phyloP scores from a whole-genome alignment of 805 yeast species.

The Schwanniomyces polymorphus region DNA sequence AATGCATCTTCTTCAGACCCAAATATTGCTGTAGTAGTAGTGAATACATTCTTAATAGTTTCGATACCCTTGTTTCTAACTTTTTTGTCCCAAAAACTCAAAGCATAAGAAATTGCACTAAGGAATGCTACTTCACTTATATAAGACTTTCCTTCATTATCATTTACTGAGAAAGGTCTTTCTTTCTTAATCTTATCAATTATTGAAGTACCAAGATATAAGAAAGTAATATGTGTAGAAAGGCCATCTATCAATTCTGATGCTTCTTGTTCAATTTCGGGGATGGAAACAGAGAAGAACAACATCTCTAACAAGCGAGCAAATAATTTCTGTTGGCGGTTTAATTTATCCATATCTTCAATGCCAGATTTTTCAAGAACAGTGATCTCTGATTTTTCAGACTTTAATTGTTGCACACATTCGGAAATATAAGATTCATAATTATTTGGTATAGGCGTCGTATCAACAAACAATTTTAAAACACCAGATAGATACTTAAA shows the following conservation, averaged over 20 bases:
- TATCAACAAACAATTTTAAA: conserved; percentile 65
- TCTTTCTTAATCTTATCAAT: conserved; percentile 65
- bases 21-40: conserved; percentile 63
- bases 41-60: conserved; percentile 61
- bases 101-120: conserved; percentile 74
- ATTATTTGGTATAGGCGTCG: conserved; percentile 47
- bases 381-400: conserved; percentile 34
- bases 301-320: conserved; percentile 65
- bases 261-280: conserved; percentile 72
- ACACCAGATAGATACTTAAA: conserved; percentile 69
- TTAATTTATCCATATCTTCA: conserved; percentile 49
- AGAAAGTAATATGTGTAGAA: conserved; percentile 75
- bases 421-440: conserved; percentile 45
- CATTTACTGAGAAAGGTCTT: conserved; percentile 70
- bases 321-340: conserved; percentile 65
- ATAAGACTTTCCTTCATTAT: conserved; percentile 73
- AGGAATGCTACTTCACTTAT: conserved; percentile 70
- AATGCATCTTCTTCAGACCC: conserved; percentile 66
- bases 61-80: conserved; percentile 72
- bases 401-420: conserved; percentile 47
- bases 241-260: conserved; percentile 58
- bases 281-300: conserved; percentile 74
- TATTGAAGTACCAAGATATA: conserved; percentile 74
- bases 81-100: conserved; percentile 70
- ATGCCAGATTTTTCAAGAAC: conserved; percentile 43